These are phyloP conservation scores for Colletotrichum tropicicola DNA, from an alignment of 2,329 filamentous ascomycete genomes.

Conservation along the genomic window DNA sequence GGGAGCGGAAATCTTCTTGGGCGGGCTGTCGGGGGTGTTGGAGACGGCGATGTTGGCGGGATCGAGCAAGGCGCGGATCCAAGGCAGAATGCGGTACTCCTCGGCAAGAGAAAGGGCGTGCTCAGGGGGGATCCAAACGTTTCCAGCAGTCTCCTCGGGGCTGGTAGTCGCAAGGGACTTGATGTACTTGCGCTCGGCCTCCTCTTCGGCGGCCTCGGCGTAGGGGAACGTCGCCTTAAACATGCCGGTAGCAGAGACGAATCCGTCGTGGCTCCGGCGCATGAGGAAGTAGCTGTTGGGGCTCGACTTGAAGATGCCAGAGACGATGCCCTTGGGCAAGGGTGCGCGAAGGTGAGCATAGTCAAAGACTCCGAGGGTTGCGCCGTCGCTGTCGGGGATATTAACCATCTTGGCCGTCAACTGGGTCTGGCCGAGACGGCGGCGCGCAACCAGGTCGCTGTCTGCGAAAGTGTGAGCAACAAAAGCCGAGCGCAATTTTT, in stretches of 20 bases:
- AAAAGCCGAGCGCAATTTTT: slow-evolving; percentile 28
- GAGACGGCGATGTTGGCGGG: slow-evolving; percentile 76
- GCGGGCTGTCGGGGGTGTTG: slow-evolving; percentile 69
- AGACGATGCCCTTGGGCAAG: slow-evolving; percentile 88
- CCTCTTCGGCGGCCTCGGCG: slow-evolving; percentile 76
- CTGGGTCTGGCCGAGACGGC: slow-evolving; percentile 92
- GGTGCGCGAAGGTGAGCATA: slow-evolving; percentile 96
- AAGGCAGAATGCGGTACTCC: slow-evolving; percentile 85
- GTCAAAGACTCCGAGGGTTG: slow-evolving; percentile 86
- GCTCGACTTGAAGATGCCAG: slow-evolving; percentile 89
- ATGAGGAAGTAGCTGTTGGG: slow-evolving; percentile 98
- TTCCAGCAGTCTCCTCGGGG: slow-evolving; percentile 91
- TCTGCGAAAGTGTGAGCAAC: slow-evolving; percentile 55
- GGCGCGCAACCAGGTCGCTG: slow-evolving; percentile 79
- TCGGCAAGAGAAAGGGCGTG: slow-evolving; percentile 83
- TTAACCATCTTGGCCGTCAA: slow-evolving; percentile 83
- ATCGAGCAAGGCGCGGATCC: slow-evolving; percentile 94
- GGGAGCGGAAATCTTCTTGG: slow-evolving; percentile 81
- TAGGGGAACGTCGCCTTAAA: slow-evolving; percentile 91
- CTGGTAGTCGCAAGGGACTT: slow-evolving; percentile 85
- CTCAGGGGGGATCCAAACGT: slow-evolving; percentile 92
- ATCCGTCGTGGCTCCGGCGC: slow-evolving; percentile 87
- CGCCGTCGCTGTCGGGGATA: slow-evolving; percentile 76
- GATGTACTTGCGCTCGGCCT: slow-evolving; percentile 82
- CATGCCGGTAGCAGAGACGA: slow-evolving; percentile 88